Base-by-base conservation (phyloP, 1,284 basidiomycete species). In the Sporisorium graminicola region DNA sequence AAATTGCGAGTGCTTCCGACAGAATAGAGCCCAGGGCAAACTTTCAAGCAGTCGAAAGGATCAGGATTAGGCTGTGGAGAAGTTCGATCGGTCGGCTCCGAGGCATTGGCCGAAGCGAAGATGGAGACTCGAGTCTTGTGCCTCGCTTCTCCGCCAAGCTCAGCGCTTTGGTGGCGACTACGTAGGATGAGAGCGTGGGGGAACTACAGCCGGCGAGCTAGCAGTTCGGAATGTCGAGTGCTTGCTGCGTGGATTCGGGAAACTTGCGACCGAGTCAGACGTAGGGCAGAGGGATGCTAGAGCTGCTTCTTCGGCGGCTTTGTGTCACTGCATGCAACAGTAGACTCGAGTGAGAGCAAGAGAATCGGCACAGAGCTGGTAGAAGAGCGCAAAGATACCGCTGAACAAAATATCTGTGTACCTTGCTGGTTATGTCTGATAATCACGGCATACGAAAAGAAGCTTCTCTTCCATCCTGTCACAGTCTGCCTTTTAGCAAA, bases 391-490 rank as follows among this genome's bases (percentile, higher is more conserved):
- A 44, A 57, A 26, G 33, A 20, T 22, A 46, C 40, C 24, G 44
- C 44, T 10, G 12, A 67, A 33, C 54, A 37, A 60, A 57, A 46
- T 18, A 20, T 12, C n/a, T 56, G 67, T 44, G 67, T 64, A 69
- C 67, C 67, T 63, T 69, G 33, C 27, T 33, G 57, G 61, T 69
- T 69, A 69, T 50, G 47, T 31, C 54, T 69, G 66, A 69, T 31
- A 31, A n/a, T n/a, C n/a, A n/a, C n/a, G n/a, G n/a, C n/a, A n/a
- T n/a, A n/a, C n/a, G n/a, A n/a, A n/a, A n/a, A n/a, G n/a, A n/a
- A n/a, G n/a, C n/a, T n/a, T n/a, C n/a, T n/a, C n/a, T n/a, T n/a
- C n/a, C n/a, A n/a, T n/a, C n/a, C n/a, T n/a, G n/a, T n/a, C n/a
- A n/a, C n/a, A n/a, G n/a, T n/a, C n/a, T n/a, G n/a, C n/a, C n/a